Conservation (phyloP, 2,329 filamentous ascomycete species). For the Mariannaea elegans region DNA sequence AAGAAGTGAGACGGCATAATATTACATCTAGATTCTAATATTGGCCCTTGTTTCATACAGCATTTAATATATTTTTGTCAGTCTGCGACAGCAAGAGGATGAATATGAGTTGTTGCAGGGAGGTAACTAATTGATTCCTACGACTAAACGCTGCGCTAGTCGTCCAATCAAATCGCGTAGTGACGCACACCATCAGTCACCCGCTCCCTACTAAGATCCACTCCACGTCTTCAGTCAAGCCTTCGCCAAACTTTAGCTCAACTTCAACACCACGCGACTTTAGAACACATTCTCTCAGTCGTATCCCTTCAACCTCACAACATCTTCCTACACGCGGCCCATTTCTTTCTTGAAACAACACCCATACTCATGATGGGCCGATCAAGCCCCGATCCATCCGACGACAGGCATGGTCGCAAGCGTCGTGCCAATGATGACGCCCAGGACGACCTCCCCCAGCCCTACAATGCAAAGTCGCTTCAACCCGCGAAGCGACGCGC, state of each 20-base stretch:
- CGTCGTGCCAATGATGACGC: conserved; percentile 46
- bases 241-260: background rate
- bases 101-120: too few species aligned
- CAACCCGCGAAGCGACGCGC: conserved; percentile 67
- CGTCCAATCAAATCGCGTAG: too few species aligned
- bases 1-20: too few species aligned
- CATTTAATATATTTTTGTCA: too few species aligned
- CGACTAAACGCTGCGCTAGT: too few species aligned
- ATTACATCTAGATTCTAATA: too few species aligned
- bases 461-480: conserved; percentile 67
- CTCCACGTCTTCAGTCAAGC: too few species aligned
- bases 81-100: too few species aligned
- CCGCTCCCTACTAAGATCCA: too few species aligned
- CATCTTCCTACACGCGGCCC: background rate
- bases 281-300: background rate
- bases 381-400: conserved; percentile 21
- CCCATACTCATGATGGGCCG: conserved; percentile 26
- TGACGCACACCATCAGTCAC: too few species aligned
- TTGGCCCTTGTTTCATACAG: too few species aligned
- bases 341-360: background rate
- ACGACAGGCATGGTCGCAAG: conserved; percentile 41
- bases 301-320: background rate
- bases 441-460: conserved; percentile 62
- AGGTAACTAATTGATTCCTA: too few species aligned
- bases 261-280: background rate